Conservation (phyloP, 2,329 filamentous ascomycete species). For the Aspergillus nomiae region DNA sequence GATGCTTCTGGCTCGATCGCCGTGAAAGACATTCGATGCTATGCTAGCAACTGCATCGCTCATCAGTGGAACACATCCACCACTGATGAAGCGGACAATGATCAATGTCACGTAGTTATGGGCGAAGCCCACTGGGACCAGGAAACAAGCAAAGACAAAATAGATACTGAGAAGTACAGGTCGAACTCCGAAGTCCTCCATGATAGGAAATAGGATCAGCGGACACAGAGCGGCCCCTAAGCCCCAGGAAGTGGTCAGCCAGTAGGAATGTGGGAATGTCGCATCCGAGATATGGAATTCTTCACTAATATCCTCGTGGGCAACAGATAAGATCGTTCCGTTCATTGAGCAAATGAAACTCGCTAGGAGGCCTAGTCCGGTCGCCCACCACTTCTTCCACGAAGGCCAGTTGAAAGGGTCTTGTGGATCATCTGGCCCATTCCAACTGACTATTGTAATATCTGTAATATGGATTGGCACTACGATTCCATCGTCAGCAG, state of each 20-base stretch:
- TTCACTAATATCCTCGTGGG: constrained; percentile 39
- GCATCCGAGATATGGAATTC: constrained; percentile 32
- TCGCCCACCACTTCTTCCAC: constrained; percentile 39
- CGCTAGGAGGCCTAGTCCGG: constrained; percentile 28
- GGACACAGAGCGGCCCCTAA: constrained; percentile 31
- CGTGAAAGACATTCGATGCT: constrained; percentile 35
- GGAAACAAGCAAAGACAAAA: constrained; percentile 40
- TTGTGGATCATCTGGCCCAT: constrained; percentile 26
- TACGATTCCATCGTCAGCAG: neutral
- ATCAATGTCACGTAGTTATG: constrained; percentile 48
- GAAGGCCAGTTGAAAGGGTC: constrained; percentile 44
- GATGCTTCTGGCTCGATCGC: constrained; percentile 37
- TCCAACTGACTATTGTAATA: neutral
- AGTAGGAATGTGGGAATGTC: constrained; percentile 34
- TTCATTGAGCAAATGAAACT: constrained; percentile 39
- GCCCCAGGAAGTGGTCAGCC: constrained; percentile 37
- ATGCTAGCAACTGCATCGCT: constrained; percentile 39
- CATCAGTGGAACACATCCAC: constrained; percentile 43
- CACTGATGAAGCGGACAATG: constrained; percentile 46
- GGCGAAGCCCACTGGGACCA: constrained; percentile 45
- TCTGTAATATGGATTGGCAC: neutral
- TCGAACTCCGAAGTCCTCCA: constrained; percentile 45
- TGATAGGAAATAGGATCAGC: constrained; percentile 34
- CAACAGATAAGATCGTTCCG: constrained; percentile 42
- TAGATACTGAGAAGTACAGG: constrained; percentile 44